Evolutionary conservation across 306 rosid genomes (phyloP), one percentile per base, ranked within the genome.

Genomic region (Gillenia trifoliata): DNA sequence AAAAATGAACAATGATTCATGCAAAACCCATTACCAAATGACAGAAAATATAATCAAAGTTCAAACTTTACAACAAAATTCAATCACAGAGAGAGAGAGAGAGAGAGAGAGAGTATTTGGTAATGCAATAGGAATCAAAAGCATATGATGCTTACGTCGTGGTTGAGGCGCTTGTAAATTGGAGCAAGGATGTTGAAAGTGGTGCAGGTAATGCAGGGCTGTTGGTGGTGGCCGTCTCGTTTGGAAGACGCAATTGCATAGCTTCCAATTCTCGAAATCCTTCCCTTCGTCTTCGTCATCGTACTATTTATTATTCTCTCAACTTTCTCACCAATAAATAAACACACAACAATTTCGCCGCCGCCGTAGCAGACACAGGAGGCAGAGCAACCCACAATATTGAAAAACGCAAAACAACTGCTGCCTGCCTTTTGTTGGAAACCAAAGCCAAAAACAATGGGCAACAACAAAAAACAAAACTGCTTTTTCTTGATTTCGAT

Each of bases 101-200:
- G 36, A 33, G 36, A 36, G 11, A 8, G 41, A 36, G 41, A 36
- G 11, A 36, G n/a, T n/a, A n/a, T n/a, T n/a, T n/a, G n/a, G n/a
- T n/a, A n/a, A n/a, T n/a, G n/a, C n/a, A n/a, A n/a, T 10, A 19
- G 36, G 13, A 62, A 66, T 30, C 34, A 70, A 74, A 61, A 11
- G 10, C 4, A n/a, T 11, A 36, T 38, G 2, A 15, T 45, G 20
- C 54, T 59, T 72, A 93, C 98, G 91, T 94, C 88, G 16, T 74
- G 83, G 67, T 80, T 70, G 72, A 94, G 75, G 30, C 99, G 97
- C 80, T 94, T 94, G 84, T 94, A 94, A n/a, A 94, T 94, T 55
- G 99, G 99, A 43, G 99, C 99, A 40, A 94, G 97, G 64, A 94
- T 92, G 79, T 94, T 94, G 73, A 94, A 94, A 34, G 99, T 94